These are phyloP conservation scores for Hirsutella minnesotensis DNA, from an alignment of 2,329 filamentous ascomycete species.

Conservation along the genomic window DNA sequence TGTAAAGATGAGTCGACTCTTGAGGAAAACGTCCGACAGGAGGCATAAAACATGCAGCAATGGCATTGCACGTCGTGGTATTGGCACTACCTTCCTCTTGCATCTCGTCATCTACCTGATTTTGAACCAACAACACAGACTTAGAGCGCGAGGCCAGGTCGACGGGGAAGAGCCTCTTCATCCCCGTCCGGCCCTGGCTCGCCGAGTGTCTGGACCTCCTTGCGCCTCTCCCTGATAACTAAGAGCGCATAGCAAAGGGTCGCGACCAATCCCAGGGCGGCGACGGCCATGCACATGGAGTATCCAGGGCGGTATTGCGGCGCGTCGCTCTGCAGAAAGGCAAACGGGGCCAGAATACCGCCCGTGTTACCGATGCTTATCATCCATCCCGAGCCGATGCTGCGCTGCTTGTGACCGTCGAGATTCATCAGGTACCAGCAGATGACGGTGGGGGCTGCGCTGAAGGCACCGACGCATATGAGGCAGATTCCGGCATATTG, in stretches of 20 bases:
- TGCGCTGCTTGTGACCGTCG: not conserved
- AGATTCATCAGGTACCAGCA: not conserved
- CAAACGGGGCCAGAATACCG: not conserved
- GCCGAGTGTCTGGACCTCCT: not conserved
- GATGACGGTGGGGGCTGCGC: not conserved
- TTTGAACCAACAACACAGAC: no score
- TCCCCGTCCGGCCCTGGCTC: no score
- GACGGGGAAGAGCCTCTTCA: no score
- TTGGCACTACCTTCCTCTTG: no score
- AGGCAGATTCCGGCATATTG: not conserved
- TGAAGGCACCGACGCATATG: not conserved
- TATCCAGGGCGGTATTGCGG: not conserved
- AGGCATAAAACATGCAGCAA: no score
- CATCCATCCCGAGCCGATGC: not conserved
- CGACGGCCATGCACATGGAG: not conserved
- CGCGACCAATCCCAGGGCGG: not conserved
- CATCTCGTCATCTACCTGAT: no score
- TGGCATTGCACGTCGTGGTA: no score
- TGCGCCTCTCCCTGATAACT: not conserved
- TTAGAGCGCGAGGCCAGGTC: no score
- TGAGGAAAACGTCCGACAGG: no score
- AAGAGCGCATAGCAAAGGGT: not conserved
- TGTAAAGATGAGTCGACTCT: no score
- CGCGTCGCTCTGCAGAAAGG: not conserved
- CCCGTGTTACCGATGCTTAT: not conserved